Evolutionary conservation across 495 filamentous ascomycete species (phyloP).

Genomic region (Hypoxylon lienhwacheense): DNA sequence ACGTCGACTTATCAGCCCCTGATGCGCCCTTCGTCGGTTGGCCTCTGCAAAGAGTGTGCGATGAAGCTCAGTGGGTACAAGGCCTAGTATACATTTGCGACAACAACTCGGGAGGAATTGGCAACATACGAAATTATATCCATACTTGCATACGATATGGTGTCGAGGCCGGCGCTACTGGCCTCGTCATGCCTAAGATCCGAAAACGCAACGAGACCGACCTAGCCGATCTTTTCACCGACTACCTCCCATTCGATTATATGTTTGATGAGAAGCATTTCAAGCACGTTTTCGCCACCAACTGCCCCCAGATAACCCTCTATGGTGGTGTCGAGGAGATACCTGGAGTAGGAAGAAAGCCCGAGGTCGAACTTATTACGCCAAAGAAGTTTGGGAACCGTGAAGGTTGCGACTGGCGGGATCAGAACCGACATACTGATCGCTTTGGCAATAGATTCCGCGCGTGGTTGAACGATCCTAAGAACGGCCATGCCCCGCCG

Average conservation of each 20-base stretch:
- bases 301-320: slow-evolving; percentile 51
- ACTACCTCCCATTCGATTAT: slow-evolving; percentile 46
- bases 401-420: slow-evolving; percentile 50
- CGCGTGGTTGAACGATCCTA: slow-evolving; percentile 36
- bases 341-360: slow-evolving; percentile 28
- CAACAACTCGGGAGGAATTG: slow-evolving; percentile 56
- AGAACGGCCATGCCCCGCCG: slow-evolving; percentile 34
- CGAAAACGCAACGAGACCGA: slow-evolving; percentile 42
- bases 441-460: slow-evolving; percentile 46
- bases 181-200: slow-evolving; percentile 49
- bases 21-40: slow-evolving; percentile 53
- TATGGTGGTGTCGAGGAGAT: slow-evolving; percentile 43
- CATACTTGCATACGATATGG: slow-evolving; percentile 55
- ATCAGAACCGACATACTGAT: slow-evolving; percentile 52
- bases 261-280: slow-evolving; percentile 55
- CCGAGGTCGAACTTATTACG: slow-evolving; percentile 47
- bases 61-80: slow-evolving; percentile 45
- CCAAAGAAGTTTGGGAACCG: slow-evolving; percentile 48
- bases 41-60: slow-evolving; percentile 51
- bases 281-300: slow-evolving; percentile 38
- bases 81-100: slow-evolving; percentile 54
- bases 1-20: slow-evolving; percentile 38
- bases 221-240: slow-evolving; percentile 42
- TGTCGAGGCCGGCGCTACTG: slow-evolving; percentile 54
- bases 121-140: slow-evolving; percentile 58